Evolutionary conservation across 768 basidiomycete species (phyloP).

Genomic region (Boletus fagicola): DNA sequence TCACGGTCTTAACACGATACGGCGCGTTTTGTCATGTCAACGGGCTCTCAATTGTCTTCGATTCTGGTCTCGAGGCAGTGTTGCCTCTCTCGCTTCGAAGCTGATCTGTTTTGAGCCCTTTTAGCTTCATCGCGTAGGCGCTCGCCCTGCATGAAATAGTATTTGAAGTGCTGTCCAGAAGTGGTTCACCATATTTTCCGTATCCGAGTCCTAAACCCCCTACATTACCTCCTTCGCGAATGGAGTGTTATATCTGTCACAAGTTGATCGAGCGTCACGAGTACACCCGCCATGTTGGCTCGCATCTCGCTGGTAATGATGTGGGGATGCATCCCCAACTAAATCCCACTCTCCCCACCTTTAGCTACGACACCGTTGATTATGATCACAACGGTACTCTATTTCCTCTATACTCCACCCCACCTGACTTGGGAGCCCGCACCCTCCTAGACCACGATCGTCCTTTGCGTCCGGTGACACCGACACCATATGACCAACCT

Average conservation of each 20-base stretch:
- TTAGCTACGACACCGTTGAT: not conserved
- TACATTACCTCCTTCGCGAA: not conserved
- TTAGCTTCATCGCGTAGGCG: not conserved
- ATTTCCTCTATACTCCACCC: not conserved
- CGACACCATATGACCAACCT: constrained; percentile 3
- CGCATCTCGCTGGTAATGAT: constrained; percentile 1
- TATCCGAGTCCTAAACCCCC: not conserved
- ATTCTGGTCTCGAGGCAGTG: not conserved
- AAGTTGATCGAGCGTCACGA: constrained; percentile 9
- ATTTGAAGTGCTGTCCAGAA: not conserved
- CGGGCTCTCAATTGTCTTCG: constrained; percentile 3
- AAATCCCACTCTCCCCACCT: not conserved
- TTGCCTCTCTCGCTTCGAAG: not conserved
- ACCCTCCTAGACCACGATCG: not conserved
- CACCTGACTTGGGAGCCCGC: not conserved
- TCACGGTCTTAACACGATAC: not conserved
- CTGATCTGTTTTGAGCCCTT: not conserved
- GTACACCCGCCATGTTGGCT: constrained; percentile 12
- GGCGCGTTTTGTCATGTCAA: constrained; percentile 7
- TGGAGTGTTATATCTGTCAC: constrained; percentile 22
- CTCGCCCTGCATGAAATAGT: not conserved
- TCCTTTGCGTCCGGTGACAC: not conserved
- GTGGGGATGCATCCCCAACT: not conserved
- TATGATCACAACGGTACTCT: not conserved
- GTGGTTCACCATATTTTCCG: not conserved